These are phyloP conservation scores for Erucastrum elatum DNA, from an alignment of 345 rosid species.

Conservation along the genomic window DNA sequence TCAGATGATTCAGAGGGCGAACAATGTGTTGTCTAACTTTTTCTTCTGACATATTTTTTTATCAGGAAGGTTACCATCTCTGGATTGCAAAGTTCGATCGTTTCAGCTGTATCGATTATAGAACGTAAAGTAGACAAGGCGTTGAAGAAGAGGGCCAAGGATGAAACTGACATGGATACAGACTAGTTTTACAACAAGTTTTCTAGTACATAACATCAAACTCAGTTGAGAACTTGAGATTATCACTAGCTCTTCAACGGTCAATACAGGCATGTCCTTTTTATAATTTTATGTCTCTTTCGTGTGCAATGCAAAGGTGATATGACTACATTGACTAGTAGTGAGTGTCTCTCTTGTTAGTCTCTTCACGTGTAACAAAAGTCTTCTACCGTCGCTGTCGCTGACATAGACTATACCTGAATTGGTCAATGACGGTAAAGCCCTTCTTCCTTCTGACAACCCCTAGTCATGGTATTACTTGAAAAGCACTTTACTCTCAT, in stretches of 20 bases:
- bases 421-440: constrained; percentile 6
- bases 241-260: not conserved
- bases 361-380: constrained; percentile 27
- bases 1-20: not conserved
- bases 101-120: not conserved
- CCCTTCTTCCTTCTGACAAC: constrained; percentile 5
- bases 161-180: not conserved
- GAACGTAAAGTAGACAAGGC: not conserved
- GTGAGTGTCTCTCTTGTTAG: constrained; percentile 1
- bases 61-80: constrained; percentile 5
- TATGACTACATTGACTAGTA: not conserved
- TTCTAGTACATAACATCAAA: not conserved
- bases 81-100: not conserved
- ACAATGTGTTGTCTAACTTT: not conserved
- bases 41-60: not conserved
- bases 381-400: constrained; percentile 23
- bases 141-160: not conserved
- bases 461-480: constrained; percentile 4
- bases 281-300: not conserved
- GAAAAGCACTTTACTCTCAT: not conserved
- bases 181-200: not conserved
- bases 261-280: not conserved
- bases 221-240: not conserved
- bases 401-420: constrained; percentile 9
- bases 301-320: not conserved